Conservation (phyloP, 2,329 filamentous ascomycete species). For the Scedosporium apiospermum region DNA sequence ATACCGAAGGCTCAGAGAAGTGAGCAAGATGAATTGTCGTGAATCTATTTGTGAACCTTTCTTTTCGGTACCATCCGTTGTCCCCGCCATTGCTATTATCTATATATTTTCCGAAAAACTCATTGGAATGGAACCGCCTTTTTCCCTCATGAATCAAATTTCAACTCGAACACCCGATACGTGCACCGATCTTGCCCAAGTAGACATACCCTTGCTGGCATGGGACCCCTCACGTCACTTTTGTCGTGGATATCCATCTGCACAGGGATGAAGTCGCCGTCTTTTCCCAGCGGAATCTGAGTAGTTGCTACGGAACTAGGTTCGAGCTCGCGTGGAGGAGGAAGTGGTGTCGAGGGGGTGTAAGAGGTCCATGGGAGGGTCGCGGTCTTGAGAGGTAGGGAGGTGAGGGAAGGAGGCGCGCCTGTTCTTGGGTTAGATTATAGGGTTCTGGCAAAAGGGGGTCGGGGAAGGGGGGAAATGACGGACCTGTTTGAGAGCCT, state of each 20-base stretch:
- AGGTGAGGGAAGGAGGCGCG: background rate
- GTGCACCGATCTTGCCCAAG: constrained; percentile 36
- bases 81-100: background rate
- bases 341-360: background rate
- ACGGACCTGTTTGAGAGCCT: constrained; percentile 15
- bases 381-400: background rate
- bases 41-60: background rate
- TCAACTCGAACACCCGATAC: constrained; percentile 37
- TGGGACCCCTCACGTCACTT: constrained; percentile 31
- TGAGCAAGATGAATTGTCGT: background rate
- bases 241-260: constrained; percentile 42
- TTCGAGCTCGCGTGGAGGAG: background rate
- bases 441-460: background rate
- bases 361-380: constrained; percentile 6
- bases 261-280: constrained; percentile 28
- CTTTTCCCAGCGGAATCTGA: constrained; percentile 12
- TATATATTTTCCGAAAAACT: background rate
- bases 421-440: background rate
- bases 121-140: background rate
- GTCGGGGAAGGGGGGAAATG: background rate
- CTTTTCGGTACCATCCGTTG: background rate
- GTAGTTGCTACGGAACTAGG: background rate
- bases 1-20: background rate
- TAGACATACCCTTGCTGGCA: constrained; percentile 41
- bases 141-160: background rate